Evolutionary conservation across 208 protist species (phyloP), one percentile per base, ranked within the genome.

Genomic region (Angomonas deanei): DNA sequence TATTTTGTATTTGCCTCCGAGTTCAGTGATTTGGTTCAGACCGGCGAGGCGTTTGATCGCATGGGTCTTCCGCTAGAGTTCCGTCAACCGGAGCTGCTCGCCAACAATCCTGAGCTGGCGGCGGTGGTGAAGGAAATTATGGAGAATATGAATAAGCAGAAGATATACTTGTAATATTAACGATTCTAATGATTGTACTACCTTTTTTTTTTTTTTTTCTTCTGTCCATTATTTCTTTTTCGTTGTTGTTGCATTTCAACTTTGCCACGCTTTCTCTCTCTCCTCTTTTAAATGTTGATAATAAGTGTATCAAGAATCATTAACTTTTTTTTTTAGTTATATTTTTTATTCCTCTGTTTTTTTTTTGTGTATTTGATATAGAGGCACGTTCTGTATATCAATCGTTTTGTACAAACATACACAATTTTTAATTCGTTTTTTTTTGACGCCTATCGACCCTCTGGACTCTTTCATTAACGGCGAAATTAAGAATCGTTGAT

Each of bases 161-260:
- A 56, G 23, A 26, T 77, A 78, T 56, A 55, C 60, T n/a, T 66
- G 88, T 17, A 64, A 50, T 0, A 64, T 76, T 10, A 39, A 13
- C 3, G n/a, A n/a, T n/a, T n/a, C 68, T 73, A 52, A 33, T 76
- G 47, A 74, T 72, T 48, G 69, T 66, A 53, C 46, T 66, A 11
- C 49, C 33, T 49, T 66, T 23, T 47, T 66, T 64, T 30, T 50
- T 57, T 31, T 57, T 74, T 24, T 57, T 58, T 58, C 61, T 48
- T 28, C 61, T 66, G 28, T 28, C 46, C 3, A 5, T 21, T 39
- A 17, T 65, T 65, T 19, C 38, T 49, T 65, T 46, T 38, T 30
- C 13, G 8, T 49, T 30, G 1, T 36, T 53, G 34, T 63, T 6
- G 28, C 49, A 33, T 6, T 30, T 32, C 32, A 42, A 6, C 26